Conservation (phyloP, 2,329 filamentous ascomycete species). For the Colletotrichum gloeosporioides region DNA sequence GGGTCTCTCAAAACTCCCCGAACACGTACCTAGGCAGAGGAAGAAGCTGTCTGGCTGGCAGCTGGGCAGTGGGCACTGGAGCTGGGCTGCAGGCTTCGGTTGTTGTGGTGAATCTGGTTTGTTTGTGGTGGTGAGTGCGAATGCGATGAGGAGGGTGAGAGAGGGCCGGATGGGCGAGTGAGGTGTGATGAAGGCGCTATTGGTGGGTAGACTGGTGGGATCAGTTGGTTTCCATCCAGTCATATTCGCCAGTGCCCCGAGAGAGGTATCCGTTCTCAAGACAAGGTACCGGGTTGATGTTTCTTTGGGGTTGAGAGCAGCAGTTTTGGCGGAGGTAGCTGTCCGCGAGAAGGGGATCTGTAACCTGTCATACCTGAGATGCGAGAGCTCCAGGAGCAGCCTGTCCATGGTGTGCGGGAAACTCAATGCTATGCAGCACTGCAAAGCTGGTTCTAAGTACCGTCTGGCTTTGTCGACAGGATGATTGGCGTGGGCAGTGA, state of each 20-base stretch:
- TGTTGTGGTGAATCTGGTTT: background rate
- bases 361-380: background rate
- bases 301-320: background rate
- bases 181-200: background rate
- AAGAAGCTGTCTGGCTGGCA: background rate
- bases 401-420: background rate
- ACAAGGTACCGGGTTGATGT: background rate
- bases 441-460: background rate
- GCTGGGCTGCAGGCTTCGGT: background rate
- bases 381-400: background rate
- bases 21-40: background rate
- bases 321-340: background rate
- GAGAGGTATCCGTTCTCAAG: background rate
- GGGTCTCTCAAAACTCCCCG: constrained; percentile 8
- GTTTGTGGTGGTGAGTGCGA: background rate
- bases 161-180: background rate
- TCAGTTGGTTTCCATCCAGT: background rate
- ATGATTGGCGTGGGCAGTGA: constrained; percentile 14
- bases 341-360: background rate
- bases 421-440: background rate
- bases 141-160: background rate
- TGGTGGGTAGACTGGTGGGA: background rate
- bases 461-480: background rate
- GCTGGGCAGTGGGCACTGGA: background rate
- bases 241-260: background rate